A percentile compares a stretch with the other conserved stretches of the same genome.
These are phyloP conservation scores for Calonectria ilicicola DNA, from an alignment of 2,329 filamentous ascomycete genomes.

Conservation along the genomic window DNA sequence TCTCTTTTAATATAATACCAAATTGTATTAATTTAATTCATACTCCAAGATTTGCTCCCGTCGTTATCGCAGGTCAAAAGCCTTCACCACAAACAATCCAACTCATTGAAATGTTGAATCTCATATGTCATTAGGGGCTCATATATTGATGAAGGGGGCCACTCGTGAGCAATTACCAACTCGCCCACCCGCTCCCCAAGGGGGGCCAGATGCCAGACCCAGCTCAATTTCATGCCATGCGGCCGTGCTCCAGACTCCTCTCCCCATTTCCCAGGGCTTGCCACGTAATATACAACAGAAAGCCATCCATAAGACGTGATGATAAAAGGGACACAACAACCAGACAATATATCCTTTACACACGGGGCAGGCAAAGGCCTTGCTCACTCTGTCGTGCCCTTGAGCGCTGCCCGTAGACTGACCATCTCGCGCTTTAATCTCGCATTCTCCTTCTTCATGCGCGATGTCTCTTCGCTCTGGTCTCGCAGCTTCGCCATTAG, in stretches of 20 bases:
- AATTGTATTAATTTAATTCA: neutral
- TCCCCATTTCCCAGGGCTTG: constrained; percentile 26
- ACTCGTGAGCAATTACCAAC: constrained; percentile 1
- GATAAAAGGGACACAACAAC: neutral
- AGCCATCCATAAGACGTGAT: constrained; percentile 29
- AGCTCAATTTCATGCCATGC: constrained; percentile 31
- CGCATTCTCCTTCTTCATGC: constrained; percentile 87
- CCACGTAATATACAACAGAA: constrained; percentile 36
- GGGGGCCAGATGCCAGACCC: constrained; percentile 36
- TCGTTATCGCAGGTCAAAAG: neutral
- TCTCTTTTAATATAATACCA: neutral
- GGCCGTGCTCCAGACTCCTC: constrained; percentile 37
- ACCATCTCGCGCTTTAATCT: constrained; percentile 85
- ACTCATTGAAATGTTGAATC: neutral
- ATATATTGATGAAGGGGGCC: neutral
- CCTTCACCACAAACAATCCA: neutral
- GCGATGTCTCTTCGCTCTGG: constrained; percentile 80
- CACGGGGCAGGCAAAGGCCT: neutral
- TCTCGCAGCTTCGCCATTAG: constrained; percentile 78
- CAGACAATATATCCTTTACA: constrained; percentile 18
- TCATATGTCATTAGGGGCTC: constrained; percentile 5
- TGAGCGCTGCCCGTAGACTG: constrained; percentile 71
- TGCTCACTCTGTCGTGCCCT: constrained; percentile 55
- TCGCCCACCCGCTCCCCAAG: neutral
- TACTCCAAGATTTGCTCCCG: neutral